Conservation (phyloP, 768 basidiomycete species). For the Ramaria sp. region DNA sequence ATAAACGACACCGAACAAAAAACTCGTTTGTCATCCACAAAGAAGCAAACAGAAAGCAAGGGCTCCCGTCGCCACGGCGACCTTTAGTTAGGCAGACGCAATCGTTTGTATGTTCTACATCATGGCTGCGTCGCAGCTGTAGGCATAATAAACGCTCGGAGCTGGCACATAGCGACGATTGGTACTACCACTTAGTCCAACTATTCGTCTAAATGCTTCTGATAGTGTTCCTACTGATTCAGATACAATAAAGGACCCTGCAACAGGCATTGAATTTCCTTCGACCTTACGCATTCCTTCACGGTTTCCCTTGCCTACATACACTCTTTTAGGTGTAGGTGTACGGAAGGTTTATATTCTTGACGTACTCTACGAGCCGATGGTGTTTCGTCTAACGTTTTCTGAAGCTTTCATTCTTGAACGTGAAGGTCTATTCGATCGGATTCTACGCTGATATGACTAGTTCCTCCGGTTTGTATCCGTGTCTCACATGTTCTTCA, state of each 20-base stretch:
- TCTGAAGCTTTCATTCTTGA: conserved; percentile 71
- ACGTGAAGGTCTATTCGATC: conserved; percentile 81
- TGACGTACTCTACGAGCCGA: not conserved
- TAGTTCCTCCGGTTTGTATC: conserved; percentile 20
- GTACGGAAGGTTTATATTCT: conserved; percentile 33
- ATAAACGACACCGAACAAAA: too few relatives aligned
- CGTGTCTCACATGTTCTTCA: not conserved
- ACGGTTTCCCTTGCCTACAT: conserved; percentile 46
- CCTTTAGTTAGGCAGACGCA: too few relatives aligned
- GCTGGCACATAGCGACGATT: not conserved
- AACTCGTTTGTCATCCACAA: too few relatives aligned
- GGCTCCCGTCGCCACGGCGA: too few relatives aligned
- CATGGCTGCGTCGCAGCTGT: not conserved
- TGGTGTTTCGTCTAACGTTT: not conserved
- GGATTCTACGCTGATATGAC: conserved; percentile 81
- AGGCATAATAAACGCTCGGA: not conserved
- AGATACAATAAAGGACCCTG: conserved; percentile 45
- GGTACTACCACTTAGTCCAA: conserved; percentile 23
- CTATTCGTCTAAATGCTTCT: conserved; percentile 38
- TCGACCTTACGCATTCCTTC: conserved; percentile 52
- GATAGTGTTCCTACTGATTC: not conserved
- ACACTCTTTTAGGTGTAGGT: conserved; percentile 73
- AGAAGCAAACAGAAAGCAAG: too few relatives aligned
- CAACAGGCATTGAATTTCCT: conserved; percentile 66
- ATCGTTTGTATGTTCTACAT: not conserved